phyloP scores from a whole-genome alignment of 2,329 filamentous ascomycete genomes.

The Lasiodiplodia sp. region DNA sequence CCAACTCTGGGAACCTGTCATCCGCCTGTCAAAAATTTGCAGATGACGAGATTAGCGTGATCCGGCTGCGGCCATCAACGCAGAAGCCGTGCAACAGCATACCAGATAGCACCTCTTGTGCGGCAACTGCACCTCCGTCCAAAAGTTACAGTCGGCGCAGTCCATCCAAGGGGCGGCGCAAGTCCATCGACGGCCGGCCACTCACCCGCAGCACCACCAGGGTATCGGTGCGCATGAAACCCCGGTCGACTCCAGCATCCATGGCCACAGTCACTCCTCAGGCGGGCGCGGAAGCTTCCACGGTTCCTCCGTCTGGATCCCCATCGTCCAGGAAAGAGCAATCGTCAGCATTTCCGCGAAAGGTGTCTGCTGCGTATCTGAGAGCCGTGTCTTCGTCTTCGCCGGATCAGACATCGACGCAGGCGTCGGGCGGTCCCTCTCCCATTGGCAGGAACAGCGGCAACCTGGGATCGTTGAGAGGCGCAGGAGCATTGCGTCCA shows the following conservation, averaged over 20 bases:
- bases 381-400: not conserved
- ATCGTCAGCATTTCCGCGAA: not conserved
- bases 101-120: not conserved
- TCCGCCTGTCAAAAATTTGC: not conserved
- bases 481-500: not conserved
- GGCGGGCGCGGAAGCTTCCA: not conserved
- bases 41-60: not conserved
- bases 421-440: not conserved
- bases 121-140: not conserved
- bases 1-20: not conserved
- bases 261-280: not conserved
- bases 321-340: not conserved
- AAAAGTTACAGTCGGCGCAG: not conserved
- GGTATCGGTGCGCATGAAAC: conserved; percentile 19
- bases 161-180: conserved; percentile 16
- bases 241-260: not conserved
- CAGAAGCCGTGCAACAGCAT: not conserved
- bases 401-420: not conserved
- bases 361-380: not conserved
- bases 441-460: not conserved
- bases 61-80: not conserved
- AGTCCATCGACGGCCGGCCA: conserved; percentile 17
- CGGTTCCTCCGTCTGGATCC: not conserved
- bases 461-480: not conserved
- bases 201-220: conserved; percentile 7